Evolutionary conservation across 1,139 yeast species (phyloP).

Genomic region (Yamadazyma songkhlaensis): DNA sequence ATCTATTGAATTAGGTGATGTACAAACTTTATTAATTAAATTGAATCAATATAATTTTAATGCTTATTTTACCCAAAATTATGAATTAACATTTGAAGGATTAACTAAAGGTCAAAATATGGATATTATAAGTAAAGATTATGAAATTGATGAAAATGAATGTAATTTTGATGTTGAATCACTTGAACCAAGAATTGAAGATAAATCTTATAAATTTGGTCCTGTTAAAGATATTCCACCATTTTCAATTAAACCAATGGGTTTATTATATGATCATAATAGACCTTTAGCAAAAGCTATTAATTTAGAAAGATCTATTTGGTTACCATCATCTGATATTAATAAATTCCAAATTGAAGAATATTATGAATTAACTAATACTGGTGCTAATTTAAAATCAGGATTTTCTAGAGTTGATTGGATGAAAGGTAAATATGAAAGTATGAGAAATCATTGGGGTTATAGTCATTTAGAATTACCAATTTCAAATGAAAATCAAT

Average conservation of each 20-base stretch:
- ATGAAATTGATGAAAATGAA: slow-evolving; percentile 12
- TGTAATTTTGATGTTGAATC: slow-evolving; percentile 22
- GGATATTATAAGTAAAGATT: slow-evolving; percentile 21
- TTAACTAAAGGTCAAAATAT: slow-evolving; percentile 47
- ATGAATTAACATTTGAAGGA: slow-evolving; percentile 51
- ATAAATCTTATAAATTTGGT: slow-evolving; percentile 51
- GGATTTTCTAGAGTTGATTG: slow-evolving; percentile 82
- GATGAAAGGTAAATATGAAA: slow-evolving; percentile 52
- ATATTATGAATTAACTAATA: slow-evolving; percentile 75
- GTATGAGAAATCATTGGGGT: slow-evolving; percentile 43
- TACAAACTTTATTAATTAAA: slow-evolving; percentile 57
- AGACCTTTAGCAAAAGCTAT: slow-evolving; percentile 62
- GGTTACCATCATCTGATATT: slow-evolving; percentile 54
- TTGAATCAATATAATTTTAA: slow-evolving; percentile 59
- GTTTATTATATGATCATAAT: slow-evolving; percentile 63
- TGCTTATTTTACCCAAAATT: slow-evolving; percentile 58
- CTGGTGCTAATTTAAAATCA: slow-evolving; percentile 62
- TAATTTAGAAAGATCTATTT: slow-evolving; percentile 66
- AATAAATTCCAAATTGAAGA: slow-evolving; percentile 64
- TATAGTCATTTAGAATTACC: slow-evolving; percentile 57
- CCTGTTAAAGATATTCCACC: slow-evolving; percentile 48
- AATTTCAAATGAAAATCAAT: slow-evolving; percentile 34
- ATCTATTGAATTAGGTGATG: slow-evolving; percentile 54
- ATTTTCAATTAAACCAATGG: slow-evolving; percentile 45
- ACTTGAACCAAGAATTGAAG: slow-evolving; percentile 32